Evolutionary conservation across 2,329 filamentous ascomycete genomes (phyloP), one percentile per base, ranked within the genome.

Genomic region (Epichloe elymi): DNA sequence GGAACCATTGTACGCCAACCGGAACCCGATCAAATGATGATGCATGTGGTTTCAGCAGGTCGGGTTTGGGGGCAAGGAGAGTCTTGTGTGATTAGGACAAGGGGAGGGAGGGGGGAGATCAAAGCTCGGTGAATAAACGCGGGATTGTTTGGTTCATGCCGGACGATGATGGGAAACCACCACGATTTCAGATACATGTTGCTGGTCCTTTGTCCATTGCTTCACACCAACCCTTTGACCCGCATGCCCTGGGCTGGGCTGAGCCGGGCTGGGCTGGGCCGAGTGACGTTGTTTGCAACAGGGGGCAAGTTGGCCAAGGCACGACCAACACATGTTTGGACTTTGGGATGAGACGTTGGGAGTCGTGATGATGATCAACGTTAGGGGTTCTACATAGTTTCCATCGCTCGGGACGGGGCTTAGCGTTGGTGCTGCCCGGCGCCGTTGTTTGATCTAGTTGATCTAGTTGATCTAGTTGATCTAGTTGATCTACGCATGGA

Each of bases 1-100:
- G 44, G 39, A 48, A 37, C n/a, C 37, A 35, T 38, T 36, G 10
- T 26, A 15, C 45, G 33, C 19, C 35, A 38, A 46, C 19, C 50
- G 48, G 38, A 35, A 15, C 23, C n/a, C 19, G 30, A 43, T 39
- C 38, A 43, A 38, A 53, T 40, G 46, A 36, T 46, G 15, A 43
- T 49, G 46, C 52, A 54, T 49, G 52, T 6, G 20, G 30, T 15
- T 38, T 42, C 19, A 36, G 15, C 23, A 42, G 37, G n/a, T n/a
- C 36, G 33, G 35, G 40, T 5, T 40, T 37, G 33, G 40, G 20
- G 30, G 26, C 26, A 30, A 30, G 26, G 26, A 11, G 26, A 8
- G 26, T 30, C 23, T 26, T 3, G 23, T 8, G 23, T 26, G 23
- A 26, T 26, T 26, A 8, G 23, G 23, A 26, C 23, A 26, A 26